Evolutionary conservation across 2,329 filamentous ascomycete genomes (phyloP), one percentile per base, ranked within the genome.

Genomic region (Trichoderma sp.): DNA sequence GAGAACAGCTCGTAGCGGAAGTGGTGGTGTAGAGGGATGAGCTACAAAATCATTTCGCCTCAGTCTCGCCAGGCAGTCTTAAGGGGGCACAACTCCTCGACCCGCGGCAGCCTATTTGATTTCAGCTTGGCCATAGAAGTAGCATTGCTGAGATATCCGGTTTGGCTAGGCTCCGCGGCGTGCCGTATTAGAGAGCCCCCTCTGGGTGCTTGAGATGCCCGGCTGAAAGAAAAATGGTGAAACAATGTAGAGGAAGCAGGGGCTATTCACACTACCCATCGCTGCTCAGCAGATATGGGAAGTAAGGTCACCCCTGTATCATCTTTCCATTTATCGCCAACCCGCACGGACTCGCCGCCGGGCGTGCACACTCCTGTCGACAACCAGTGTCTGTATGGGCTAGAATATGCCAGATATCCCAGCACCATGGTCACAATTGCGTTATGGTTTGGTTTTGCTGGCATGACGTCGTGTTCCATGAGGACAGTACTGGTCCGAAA

Each of bases 381-480:
- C 83, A 84, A 70, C 80, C 81, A 81, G 82, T 83, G 82, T 79
- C 76, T 76, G 77, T 74, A 76, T 77, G 74, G 71, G 71, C 73
- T 73, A 70, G 66, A 19, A 68, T 72, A 79, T 83, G 72, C 79
- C 81, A 73, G 81, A 82, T 82, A 80, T 76, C 75, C 29, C 13
- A 40, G 63, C 49, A 49, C 72, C 72, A 72, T 74, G 72, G 65
- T 72, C 75, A 74, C 77, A 77, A 70, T 63, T 76, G 80, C 75
- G 75, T 73, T 77, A 80, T 80, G 76, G 76, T 74, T 66, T 70
- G 69, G 33, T 71, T 72, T 73, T 76, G 62, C 70, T 74, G 13
- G 33, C 68, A 68, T 69, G 75, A 78, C 77, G 77, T 74, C 76
- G 73, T 73, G 73, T 73, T 70, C 61, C 65, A 71, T 72, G 60